Conservation (phyloP, 2,329 filamentous ascomycete species). For the Fusarium anguioides region DNA sequence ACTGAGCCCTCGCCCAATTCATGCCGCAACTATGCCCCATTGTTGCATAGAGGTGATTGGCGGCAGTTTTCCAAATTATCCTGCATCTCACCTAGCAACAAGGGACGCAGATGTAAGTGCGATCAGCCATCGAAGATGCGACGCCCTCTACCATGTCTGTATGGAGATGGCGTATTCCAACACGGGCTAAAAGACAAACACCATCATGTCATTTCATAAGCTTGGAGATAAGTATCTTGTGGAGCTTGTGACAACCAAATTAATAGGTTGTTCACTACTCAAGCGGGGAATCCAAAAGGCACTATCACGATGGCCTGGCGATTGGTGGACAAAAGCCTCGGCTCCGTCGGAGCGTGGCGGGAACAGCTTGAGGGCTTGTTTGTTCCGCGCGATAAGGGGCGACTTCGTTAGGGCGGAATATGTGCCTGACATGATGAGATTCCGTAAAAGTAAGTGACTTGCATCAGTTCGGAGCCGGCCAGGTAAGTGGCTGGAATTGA, state of each 20-base stretch:
- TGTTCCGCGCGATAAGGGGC: constrained; percentile 44
- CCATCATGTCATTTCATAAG: constrained; percentile 35
- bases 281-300: constrained; percentile 39
- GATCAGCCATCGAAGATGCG: constrained; percentile 23
- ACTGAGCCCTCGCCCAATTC: constrained; percentile 19
- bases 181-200: constrained; percentile 20
- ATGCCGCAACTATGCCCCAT: constrained; percentile 42
- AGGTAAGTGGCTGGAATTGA: constrained; percentile 18
- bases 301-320: constrained; percentile 28
- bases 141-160: too few relatives aligned
- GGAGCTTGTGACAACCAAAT: constrained; percentile 32
- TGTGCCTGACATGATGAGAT: constrained; percentile 43
- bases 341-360: constrained; percentile 47
- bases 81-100: constrained; percentile 34
- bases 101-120: background rate
- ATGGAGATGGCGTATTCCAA: background rate
- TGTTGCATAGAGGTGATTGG: constrained; percentile 36
- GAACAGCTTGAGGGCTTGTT: constrained; percentile 42
- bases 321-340: constrained; percentile 43
- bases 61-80: constrained; percentile 28
- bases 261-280: constrained; percentile 32
- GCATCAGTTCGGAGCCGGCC: constrained; percentile 31
- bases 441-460: constrained; percentile 37
- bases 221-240: constrained; percentile 33
- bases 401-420: constrained; percentile 39